Evolutionary conservation across 768 basidiomycete species (phyloP), one percentile per base, ranked within the genome.

Genomic region (Trichaptum fuscoviolaceum): DNA sequence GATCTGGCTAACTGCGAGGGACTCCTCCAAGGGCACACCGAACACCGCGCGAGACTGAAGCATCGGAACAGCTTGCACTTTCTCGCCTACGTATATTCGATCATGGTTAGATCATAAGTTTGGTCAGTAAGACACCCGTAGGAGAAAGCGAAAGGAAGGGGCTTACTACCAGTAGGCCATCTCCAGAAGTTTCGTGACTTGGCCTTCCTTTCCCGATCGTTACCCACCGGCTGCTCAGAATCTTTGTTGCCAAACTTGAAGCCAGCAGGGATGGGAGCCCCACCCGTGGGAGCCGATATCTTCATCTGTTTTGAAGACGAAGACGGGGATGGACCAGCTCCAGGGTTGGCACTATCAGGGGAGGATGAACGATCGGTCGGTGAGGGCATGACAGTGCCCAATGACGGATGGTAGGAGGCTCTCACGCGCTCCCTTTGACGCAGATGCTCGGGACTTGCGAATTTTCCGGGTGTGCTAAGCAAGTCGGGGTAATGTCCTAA

Each of bases 131-230:
- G 68, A 82, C 81, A 73, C 64, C 34, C 26, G 23, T 52, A 66
- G 8, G 35, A 62, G 67, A 35, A 62, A 64, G 66, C 7, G 65
- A 67, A 65, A 23, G 57, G 64, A 65, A 65, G 61, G 59, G 57
- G 69, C 68, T 70, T 75, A 83, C 85, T 83, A 68, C 83, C 81
- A 27, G 69, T 70, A 64, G 84, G 84, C 73, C 86, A 97, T 73
- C 88, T 89, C 94, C 95, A 97, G 81, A 99, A 97, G 7, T 88
- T 88, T 62, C 93, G 86, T 67, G 93, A 95, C 79, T 96, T 96
- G 24, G 92, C 90, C 79, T 96, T 98, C 74, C 94, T 91, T 66
- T 94, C 85, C 75, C 96, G 84, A 67, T 96, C 93, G 67, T 74
- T 87, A 26, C 67, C 64, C 23, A 69, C 57, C 69, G 70, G 30